Evolutionary conservation across 2,329 filamentous ascomycete genomes (phyloP), one percentile per base, ranked within the genome.

Genomic region (Fusarium setosum): DNA sequence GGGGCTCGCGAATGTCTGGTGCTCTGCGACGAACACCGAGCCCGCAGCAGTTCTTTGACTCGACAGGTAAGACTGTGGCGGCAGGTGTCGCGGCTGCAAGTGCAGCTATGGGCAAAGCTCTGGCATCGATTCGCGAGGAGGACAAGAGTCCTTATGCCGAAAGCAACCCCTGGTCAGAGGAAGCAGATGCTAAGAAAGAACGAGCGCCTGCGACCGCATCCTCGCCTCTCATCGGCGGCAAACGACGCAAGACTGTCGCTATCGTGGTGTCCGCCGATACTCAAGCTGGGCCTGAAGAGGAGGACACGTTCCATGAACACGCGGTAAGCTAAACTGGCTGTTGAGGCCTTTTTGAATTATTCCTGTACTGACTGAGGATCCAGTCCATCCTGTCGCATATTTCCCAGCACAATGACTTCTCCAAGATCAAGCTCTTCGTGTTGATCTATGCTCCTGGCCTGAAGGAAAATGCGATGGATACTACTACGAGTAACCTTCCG

Each of bases 351-450:
- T 54, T 29, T 32, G 24, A 34, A 64, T n/a, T n/a, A n/a, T 68
- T 53, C 38, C 52, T 34, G 4, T 52, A 24, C 37, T 63, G 17
- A 69, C 52, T 69, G 45, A 34, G 51, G 12, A 6, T 61, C 2
- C n/a, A 94, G 92, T 93, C 92, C 24, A 92, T 98, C 68, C 85
- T 98, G 56, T 96, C 94, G 40, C 92, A 97, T 76, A 92, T 98
- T 48, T 93, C 94, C 34, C 87, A 90, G 64, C 87, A 91, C 60
- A 89, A 90, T 67, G 89, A 97, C 76, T 87, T 90, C 64, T 87
- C 88, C 44, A 88, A 84, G 63, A 88, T 90, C 67, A 92, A 92
- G 74, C 84, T 97, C 21, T 96, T 97, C 73, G 86, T 98, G 58
- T 84, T 98, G 67, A 95, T 98, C 74, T 97, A 97, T 78, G 89